A percentile compares a stretch with the other conserved stretches of the same genome.
Conservation (phyloP, 2,329 filamentous ascomycete genomes). For the Cordyceps militaris region DNA sequence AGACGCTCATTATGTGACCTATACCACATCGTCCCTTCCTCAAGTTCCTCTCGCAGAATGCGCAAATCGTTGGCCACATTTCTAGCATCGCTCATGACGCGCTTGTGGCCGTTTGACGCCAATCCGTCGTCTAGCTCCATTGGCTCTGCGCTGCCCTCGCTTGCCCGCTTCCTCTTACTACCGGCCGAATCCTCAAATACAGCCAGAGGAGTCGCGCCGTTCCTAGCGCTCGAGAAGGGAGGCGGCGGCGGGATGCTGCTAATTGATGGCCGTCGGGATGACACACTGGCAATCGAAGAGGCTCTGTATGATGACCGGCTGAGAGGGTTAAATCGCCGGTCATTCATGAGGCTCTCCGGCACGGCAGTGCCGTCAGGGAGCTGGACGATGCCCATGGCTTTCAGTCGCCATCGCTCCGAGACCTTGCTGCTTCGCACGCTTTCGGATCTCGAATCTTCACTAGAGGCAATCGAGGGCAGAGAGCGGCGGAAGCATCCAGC, state of each 20-base stretch:
- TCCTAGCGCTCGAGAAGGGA: not conserved
- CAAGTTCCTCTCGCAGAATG: conserved; percentile 37
- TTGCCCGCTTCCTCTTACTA: conserved; percentile 28
- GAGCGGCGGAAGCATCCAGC: conserved; percentile 32
- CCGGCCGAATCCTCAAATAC: conserved; percentile 17
- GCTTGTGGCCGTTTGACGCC: conserved; percentile 27
- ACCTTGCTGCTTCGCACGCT: conserved; percentile 28
- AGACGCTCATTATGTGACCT: conserved; percentile 37
- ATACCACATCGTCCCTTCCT: conserved; percentile 41
- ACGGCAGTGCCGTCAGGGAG: conserved; percentile 47
- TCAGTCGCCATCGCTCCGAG: conserved; percentile 40
- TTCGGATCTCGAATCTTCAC: conserved; percentile 21
- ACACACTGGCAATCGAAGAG: not conserved
- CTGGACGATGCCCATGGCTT: conserved; percentile 44
- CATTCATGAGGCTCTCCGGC: conserved; percentile 43
- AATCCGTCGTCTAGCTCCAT: conserved; percentile 12
- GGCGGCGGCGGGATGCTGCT: conserved; percentile 3
- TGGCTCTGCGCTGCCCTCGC: conserved; percentile 21
- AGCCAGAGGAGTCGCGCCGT: conserved; percentile 3
- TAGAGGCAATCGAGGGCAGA: conserved; percentile 28
- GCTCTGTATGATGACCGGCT: not conserved
- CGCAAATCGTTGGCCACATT: conserved; percentile 34
- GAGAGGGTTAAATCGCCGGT: conserved; percentile 28
- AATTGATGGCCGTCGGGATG: conserved; percentile 7
- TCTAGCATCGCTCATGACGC: conserved; percentile 37